Percentiles rank a stretch among this genome's conserved stretches.
Conservation (phyloP, 371 early-diverging fungal genomes). For the Furculomyces boomerangus region DNA sequence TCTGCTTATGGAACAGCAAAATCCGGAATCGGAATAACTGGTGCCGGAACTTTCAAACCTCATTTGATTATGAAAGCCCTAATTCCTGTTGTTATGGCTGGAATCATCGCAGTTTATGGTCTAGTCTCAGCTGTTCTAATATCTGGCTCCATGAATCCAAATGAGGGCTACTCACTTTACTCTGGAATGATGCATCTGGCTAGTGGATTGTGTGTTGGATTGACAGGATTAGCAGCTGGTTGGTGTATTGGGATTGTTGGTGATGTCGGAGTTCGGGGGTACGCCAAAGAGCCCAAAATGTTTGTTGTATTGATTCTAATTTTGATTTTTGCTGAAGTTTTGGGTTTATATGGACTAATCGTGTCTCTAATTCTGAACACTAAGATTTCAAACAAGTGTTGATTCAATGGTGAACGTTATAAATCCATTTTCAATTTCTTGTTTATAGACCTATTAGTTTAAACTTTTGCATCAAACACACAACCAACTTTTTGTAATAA, state of each 20-base stretch:
- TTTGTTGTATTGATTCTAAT: slow-evolving; percentile 91
- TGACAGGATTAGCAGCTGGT: slow-evolving; percentile 87
- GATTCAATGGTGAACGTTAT: too few relatives aligned
- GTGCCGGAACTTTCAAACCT: slow-evolving; percentile 89
- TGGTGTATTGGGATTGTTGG: slow-evolving; percentile 95
- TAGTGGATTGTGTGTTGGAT: slow-evolving; percentile 85
- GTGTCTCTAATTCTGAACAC: slow-evolving; percentile 93
- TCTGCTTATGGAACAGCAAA: slow-evolving; percentile 97
- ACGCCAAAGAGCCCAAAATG: slow-evolving; percentile 81
- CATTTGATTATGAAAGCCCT: slow-evolving; percentile 27
- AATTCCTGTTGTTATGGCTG: slow-evolving; percentile 95
- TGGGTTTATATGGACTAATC: slow-evolving; percentile 86
- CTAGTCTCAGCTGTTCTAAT: slow-evolving; percentile 87
- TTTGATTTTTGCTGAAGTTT: slow-evolving; percentile 97
- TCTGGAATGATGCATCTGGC: slow-evolving; percentile 77
- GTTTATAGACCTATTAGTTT: too few relatives aligned
- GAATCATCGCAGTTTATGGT: slow-evolving; percentile 96
- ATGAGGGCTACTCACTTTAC: slow-evolving; percentile 29
- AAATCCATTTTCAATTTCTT: too few relatives aligned
- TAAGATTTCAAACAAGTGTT: slow-evolving; percentile 24
- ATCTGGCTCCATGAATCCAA: slow-evolving; percentile 37
- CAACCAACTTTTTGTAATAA: too few relatives aligned
- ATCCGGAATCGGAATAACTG: slow-evolving; percentile 88
- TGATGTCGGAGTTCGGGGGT: slow-evolving; percentile 84
- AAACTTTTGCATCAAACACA: too few relatives aligned